Conservation (phyloP, 805 yeast genomes). For the Ogataea minuta region DNA sequence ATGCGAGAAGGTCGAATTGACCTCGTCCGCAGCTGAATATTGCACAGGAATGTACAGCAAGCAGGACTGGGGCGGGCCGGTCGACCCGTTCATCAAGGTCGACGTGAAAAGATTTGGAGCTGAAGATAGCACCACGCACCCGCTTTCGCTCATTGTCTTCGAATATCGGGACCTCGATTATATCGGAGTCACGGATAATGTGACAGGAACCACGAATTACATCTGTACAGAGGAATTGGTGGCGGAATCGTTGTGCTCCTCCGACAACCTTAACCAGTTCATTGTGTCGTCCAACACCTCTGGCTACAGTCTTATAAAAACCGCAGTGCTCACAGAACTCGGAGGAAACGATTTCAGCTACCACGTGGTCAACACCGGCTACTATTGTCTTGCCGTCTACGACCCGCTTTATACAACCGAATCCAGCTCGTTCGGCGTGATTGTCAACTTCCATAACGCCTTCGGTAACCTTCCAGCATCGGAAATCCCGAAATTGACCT, state of each 20-base stretch:
- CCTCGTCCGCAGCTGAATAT: conserved; percentile 54
- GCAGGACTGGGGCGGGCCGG: conserved; percentile 81
- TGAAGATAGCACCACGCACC: conserved; percentile 38
- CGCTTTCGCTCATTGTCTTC: conserved; percentile 69
- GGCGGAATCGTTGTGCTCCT: conserved; percentile 51
- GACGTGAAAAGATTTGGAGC: conserved; percentile 35
- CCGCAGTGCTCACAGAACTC: conserved; percentile 51
- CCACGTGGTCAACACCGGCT: conserved; percentile 73
- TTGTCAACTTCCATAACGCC: conserved; percentile 85
- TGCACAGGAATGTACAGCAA: conserved; percentile 91
- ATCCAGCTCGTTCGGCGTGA: conserved; percentile 51
- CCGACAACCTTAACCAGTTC: conserved; percentile 57
- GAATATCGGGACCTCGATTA: conserved; percentile 76
- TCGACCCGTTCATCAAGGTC: conserved; percentile 58
- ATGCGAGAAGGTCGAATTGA: conserved; percentile 50
- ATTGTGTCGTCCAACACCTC: conserved; percentile 46
- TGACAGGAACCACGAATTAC: conserved; percentile 48
- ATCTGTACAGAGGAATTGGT: conserved; percentile 75
- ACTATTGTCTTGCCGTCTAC: conserved; percentile 83
- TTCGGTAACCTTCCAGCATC: conserved; percentile 87
- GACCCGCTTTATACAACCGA: conserved; percentile 36
- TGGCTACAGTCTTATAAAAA: conserved; percentile 52
- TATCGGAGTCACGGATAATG: conserved; percentile 54
- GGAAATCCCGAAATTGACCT: conserved; percentile 86
- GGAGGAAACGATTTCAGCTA: conserved; percentile 66